phyloP scores from a whole-genome alignment of 257 asterid genomes.

The Paraleonurus japonicus region DNA sequence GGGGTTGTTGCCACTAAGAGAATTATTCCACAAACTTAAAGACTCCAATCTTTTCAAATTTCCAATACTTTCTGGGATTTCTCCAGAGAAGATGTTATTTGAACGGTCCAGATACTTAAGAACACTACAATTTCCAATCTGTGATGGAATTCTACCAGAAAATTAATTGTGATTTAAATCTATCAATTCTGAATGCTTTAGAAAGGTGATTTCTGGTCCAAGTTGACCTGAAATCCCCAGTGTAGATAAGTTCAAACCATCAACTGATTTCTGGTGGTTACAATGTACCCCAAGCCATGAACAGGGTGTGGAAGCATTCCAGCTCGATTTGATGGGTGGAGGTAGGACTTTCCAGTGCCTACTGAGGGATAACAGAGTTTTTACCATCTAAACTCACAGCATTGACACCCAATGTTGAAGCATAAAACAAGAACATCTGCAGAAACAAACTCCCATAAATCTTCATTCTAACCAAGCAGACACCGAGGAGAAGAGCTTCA shows the following conservation, averaged over 20 bases:
- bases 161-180: conserved; percentile 48
- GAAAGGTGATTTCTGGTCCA: conserved; percentile 57
- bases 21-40: conserved; percentile 49
- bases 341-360: conserved; percentile 64
- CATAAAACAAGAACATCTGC: conserved; percentile 36
- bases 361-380: conserved; percentile 54
- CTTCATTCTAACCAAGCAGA: conserved; percentile 30
- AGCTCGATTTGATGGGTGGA: conserved; percentile 55
- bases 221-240: conserved; percentile 64
- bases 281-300: conserved; percentile 82
- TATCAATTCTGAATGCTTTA: conserved; percentile 43
- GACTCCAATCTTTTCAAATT: conserved; percentile 38
- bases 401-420: conserved; percentile 23
- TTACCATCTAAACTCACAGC: conserved; percentile 58
- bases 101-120: conserved; percentile 57
- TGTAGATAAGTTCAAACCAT: conserved; percentile 44
- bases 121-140: conserved; percentile 42
- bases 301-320: conserved; percentile 90
- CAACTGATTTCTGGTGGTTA: conserved; percentile 34
- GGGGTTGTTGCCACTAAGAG: conserved; percentile 56
- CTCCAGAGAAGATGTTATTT: conserved; percentile 49
- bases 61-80: conserved; percentile 56
- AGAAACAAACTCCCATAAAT: conserved; percentile 25
- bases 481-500: neutral
- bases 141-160: conserved; percentile 57